Conservation (phyloP, 306 rosid species). For the Adenanthera pavonina region DNA sequence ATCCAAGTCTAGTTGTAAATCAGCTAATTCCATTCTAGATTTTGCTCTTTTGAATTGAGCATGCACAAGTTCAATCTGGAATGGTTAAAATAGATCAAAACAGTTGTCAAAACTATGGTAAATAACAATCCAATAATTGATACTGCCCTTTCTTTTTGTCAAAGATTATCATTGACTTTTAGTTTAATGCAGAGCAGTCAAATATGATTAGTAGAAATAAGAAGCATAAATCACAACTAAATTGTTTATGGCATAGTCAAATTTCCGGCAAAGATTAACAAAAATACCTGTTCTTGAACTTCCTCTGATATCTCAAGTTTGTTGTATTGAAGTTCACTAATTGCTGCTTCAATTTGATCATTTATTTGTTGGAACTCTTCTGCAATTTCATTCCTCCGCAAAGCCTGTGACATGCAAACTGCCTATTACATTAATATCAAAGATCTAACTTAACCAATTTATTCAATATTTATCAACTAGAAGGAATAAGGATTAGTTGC, state of each 20-base stretch:
- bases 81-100: slow-evolving; percentile 28
- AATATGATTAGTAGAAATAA: slow-evolving; percentile 11
- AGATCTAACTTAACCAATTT: slow-evolving; percentile 31
- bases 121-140: slow-evolving; percentile 16
- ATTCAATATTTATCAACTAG: slow-evolving; percentile 19
- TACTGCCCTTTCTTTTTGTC: slow-evolving; percentile 18
- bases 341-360: slow-evolving; percentile 70
- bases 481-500: neutral
- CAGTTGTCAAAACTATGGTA: slow-evolving; percentile 21
- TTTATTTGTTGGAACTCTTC: slow-evolving; percentile 65
- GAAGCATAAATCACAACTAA: slow-evolving; percentile 15
- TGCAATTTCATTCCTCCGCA: slow-evolving; percentile 55
- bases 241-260: slow-evolving; percentile 2
- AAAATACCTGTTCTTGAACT: slow-evolving; percentile 92
- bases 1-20: slow-evolving; percentile 73
- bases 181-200: slow-evolving; percentile 5
- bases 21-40: slow-evolving; percentile 60
- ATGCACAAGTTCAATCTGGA: slow-evolving; percentile 90
- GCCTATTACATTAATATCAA: slow-evolving; percentile 27
- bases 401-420: slow-evolving; percentile 59
- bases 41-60: slow-evolving; percentile 93
- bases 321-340: slow-evolving; percentile 68
- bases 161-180: slow-evolving; percentile 1
- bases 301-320: slow-evolving; percentile 76
- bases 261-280: slow-evolving; percentile 28